Evolutionary conservation across 2,329 filamentous ascomycete genomes (phyloP).

Genomic region (Verticillium klebahnii): DNA sequence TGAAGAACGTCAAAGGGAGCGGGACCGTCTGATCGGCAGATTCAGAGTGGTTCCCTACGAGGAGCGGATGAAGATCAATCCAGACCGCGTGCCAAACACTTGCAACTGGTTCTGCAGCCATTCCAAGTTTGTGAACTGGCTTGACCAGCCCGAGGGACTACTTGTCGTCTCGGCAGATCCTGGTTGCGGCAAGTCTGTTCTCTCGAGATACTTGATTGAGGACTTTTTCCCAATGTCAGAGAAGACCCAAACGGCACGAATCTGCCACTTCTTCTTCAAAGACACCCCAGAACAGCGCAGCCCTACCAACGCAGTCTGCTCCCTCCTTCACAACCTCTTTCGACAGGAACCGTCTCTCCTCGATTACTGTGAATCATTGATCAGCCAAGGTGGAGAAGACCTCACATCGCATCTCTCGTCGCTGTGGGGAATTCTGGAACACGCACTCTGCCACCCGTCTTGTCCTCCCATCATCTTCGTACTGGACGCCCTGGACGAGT

Average conservation of each 20-base stretch:
- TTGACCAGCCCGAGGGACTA: conserved; percentile 17
- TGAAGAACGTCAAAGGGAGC: background rate
- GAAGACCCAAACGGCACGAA: conserved; percentile 8
- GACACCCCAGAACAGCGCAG: conserved; percentile 28
- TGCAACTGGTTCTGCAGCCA: conserved; percentile 28
- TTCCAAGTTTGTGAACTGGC: conserved; percentile 22
- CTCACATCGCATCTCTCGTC: background rate
- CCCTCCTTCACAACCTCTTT: conserved; percentile 29
- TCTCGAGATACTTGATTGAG: conserved; percentile 28
- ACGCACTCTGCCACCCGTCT: background rate
- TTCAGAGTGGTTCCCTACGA: background rate
- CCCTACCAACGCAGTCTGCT: conserved; percentile 27
- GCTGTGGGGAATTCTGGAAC: background rate
- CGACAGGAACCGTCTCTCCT: background rate
- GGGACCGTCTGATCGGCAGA: background rate
- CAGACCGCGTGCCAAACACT: conserved; percentile 16
- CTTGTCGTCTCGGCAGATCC: conserved; percentile 33
- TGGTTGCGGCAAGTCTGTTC: conserved; percentile 32
- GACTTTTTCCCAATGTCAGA: conserved; percentile 12
- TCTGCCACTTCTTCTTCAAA: conserved; percentile 42
- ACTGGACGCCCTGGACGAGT: conserved; percentile 1
- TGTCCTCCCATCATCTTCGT: background rate
- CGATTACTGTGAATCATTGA: background rate
- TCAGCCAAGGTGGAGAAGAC: background rate
- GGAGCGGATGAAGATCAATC: background rate